phyloP scores from a whole-genome alignment of 2,329 filamentous ascomycete genomes.

The Cercospora nicotianae region DNA sequence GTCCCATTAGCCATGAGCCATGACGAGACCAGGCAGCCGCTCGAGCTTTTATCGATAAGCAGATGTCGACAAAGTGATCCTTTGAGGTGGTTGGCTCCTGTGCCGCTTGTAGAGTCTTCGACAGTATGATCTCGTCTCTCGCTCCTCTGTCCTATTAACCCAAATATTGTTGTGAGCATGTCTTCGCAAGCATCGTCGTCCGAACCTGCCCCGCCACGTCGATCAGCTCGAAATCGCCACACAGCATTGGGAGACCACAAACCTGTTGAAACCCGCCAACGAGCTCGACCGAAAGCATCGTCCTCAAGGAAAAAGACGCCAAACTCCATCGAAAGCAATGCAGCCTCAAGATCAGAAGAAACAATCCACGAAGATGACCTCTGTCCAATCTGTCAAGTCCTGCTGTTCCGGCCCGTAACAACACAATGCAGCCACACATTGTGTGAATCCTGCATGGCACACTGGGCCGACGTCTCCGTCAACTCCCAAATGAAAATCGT shows the following conservation, averaged over 20 bases:
- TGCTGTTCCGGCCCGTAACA: conserved; percentile 46
- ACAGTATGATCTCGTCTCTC: background rate
- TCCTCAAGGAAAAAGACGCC: background rate
- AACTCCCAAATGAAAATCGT: conserved; percentile 43
- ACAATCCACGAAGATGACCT: conserved; percentile 44
- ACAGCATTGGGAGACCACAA: background rate
- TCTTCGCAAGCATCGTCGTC: background rate
- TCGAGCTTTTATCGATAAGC: background rate
- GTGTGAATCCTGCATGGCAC: conserved; percentile 49
- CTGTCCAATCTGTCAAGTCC: conserved; percentile 49
- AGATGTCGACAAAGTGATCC: background rate
- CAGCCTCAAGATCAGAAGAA: conserved; percentile 8
- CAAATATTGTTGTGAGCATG: background rate
- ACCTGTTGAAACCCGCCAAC: background rate
- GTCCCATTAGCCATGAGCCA: background rate
- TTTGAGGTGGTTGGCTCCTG: background rate
- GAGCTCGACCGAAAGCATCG: background rate
- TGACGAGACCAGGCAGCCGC: background rate
- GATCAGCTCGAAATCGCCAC: conserved; percentile 12
- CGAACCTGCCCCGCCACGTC: background rate
- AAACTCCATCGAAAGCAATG: no score
- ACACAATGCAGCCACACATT: conserved; percentile 48
- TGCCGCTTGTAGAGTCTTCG: background rate
- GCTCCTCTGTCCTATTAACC: no score
- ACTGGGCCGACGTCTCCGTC: conserved; percentile 48